These are phyloP conservation scores for Ogataea salicorniae DNA, from an alignment of 805 yeast genomes.

Conservation along the genomic window DNA sequence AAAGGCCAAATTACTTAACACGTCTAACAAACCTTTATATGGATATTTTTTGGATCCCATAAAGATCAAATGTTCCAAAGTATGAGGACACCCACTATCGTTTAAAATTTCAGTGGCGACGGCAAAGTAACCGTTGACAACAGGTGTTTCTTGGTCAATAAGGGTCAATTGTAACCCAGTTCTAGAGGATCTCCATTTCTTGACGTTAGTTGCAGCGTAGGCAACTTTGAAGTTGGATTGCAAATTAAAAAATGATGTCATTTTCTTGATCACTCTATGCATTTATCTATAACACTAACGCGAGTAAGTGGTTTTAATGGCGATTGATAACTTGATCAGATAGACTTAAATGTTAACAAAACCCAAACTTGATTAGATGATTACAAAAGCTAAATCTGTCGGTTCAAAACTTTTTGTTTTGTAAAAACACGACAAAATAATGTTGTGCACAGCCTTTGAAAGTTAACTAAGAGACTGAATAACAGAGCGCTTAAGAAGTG, in stretches of 20 bases:
- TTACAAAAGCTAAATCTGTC: too few relatives aligned
- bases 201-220: slow-evolving; percentile 66
- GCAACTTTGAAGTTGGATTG: slow-evolving; percentile 55
- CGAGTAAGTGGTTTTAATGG: neutral
- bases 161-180: slow-evolving; percentile 82
- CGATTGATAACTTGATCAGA: neutral
- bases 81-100: slow-evolving; percentile 92
- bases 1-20: slow-evolving; percentile 75
- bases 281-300: neutral
- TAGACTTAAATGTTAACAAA: too few relatives aligned
- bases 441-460: too few relatives aligned
- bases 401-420: too few relatives aligned
- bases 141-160: slow-evolving; percentile 75
- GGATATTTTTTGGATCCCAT: slow-evolving; percentile 92
- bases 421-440: too few relatives aligned
- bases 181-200: slow-evolving; percentile 71
- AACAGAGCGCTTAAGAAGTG: too few relatives aligned
- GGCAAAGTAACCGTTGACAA: slow-evolving; percentile 90
- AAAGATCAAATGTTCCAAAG: slow-evolving; percentile 88
- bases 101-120: slow-evolving; percentile 88
- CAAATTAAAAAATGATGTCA: slow-evolving; percentile 34
- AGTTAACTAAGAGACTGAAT: too few relatives aligned
- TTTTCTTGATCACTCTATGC: slow-evolving; percentile 4
- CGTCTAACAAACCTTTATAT: slow-evolving; percentile 85
- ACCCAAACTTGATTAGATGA: too few relatives aligned